Evolutionary conservation across 768 basidiomycete genomes (phyloP), one percentile per base, ranked within the genome.

Genomic region (Boletellus ananiceps): DNA sequence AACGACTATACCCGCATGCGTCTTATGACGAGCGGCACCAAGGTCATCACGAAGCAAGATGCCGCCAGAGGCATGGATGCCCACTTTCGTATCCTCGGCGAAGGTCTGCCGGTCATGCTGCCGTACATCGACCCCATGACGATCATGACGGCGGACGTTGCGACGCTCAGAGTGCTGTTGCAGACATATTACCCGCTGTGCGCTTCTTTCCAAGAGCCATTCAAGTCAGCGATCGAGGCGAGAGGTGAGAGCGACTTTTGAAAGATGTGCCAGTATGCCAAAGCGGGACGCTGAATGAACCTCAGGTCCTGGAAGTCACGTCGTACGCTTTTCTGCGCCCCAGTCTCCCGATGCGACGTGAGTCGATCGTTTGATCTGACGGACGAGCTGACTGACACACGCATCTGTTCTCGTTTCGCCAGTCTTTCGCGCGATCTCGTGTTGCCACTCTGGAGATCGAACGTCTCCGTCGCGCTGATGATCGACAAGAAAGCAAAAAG

Each of bases 381-480:
- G n/a, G 37, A 46, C 14, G 31, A 23, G 11, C 19, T 2, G 31
- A 16, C 9, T 41, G 37, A 16, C 9, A 7, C 18, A 9, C 14
- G 18, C 15, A 0, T 29, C 18, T 23, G 35, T 5, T 18, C 40
- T 35, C 42, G 31, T 18, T 41, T 35, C 42, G 31, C 3, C 47
- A 93, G 87, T 5, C 72, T 92, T 32, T 72, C 78, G n/a, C 82
- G 89, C 56, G 84, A 92, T 44, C 74, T 98, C 21, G 67, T 86
- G n/a, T 71, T 97, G n/a, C 95, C 96, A 0, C 78, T 98, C 44
- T 98, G 95, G 96, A 93, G 90, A 69, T 93, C 92, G 2, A 86
- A 85, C 50, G 81, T 83, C 12, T 95, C 93, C 0, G 64, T 95
- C 45, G 82, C 86, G 0, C 74, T 98, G 50, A 93, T 98, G 92